phyloP scores from a whole-genome alignment of 768 basidiomycete species.

The Crassisporium funariophilum region DNA sequence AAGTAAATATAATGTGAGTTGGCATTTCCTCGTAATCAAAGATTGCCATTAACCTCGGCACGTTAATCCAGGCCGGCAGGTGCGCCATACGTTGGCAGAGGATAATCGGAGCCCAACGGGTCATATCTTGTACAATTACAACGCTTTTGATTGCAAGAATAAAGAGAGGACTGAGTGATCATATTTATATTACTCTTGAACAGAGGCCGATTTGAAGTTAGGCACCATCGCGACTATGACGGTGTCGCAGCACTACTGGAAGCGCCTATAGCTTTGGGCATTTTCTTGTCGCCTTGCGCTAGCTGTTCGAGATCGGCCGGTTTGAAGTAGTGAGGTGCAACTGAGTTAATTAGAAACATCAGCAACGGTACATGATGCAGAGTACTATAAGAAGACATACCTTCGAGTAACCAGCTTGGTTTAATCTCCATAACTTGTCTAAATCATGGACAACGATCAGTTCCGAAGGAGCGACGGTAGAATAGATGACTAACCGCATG shows the following conservation, averaged over 20 bases:
- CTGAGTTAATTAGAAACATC: slow-evolving; percentile 38
- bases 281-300: slow-evolving; percentile 83
- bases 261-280: slow-evolving; percentile 79
- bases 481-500: slow-evolving; percentile 58
- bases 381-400: slow-evolving; percentile 40
- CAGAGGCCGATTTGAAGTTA: not conserved
- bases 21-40: not conserved
- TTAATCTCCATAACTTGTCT: slow-evolving; percentile 99
- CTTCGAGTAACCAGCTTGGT: slow-evolving; percentile 90
- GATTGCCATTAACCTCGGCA: too few relatives aligned
- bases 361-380: slow-evolving; percentile 1
- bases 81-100: slow-evolving; percentile 33
- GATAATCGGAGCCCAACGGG: slow-evolving; percentile 13
- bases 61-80: slow-evolving; percentile 31
- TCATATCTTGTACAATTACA: not conserved
- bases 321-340: slow-evolving; percentile 97
- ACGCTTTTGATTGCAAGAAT: not conserved
- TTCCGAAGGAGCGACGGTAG: not conserved
- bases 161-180: slow-evolving; percentile 7
- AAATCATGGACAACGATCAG: slow-evolving; percentile 7
- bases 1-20: slow-evolving; percentile 70
- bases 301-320: slow-evolving; percentile 79
- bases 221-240: slow-evolving; percentile 4
- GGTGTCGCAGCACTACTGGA: slow-evolving; percentile 34
- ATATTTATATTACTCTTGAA: not conserved